A percentile compares a stretch with the other conserved stretches of the same genome.
Conservation (phyloP, 306 rosid species). For the Medicago arabica region DNA sequence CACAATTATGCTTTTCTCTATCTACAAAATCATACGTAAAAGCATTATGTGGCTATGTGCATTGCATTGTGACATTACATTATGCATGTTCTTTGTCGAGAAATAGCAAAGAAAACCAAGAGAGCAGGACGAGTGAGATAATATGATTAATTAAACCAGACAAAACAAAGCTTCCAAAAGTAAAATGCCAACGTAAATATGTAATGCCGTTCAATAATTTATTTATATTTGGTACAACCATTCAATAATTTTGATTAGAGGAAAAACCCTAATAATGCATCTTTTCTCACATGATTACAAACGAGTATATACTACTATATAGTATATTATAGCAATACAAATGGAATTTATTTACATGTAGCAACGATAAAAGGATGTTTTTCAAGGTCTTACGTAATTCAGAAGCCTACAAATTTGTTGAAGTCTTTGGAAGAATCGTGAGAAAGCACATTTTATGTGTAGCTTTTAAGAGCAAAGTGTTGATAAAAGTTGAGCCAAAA, state of each 20-base stretch:
- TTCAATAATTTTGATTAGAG: not conserved
- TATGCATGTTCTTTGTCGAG: slow-evolving; percentile 34
- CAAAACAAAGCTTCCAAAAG: slow-evolving; percentile 41
- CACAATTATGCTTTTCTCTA: no score
- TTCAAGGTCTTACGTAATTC: slow-evolving; percentile 18
- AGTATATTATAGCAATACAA: not conserved
- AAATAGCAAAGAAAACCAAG: slow-evolving; percentile 23
- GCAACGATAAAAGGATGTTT: slow-evolving; percentile 9
- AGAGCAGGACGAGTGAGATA: slow-evolving; percentile 37
- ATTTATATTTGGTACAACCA: not conserved
- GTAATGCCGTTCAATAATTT: no score
- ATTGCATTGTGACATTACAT: slow-evolving; percentile 30
- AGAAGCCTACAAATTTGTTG: not conserved
- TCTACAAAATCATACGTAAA: no score
- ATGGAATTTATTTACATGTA: not conserved
- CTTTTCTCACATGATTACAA: slow-evolving; percentile 13
- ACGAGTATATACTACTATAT: slow-evolving; percentile 14
- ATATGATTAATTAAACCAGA: slow-evolving; percentile 39
- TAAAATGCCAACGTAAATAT: slow-evolving; percentile 47
- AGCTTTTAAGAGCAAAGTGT: slow-evolving; percentile 13
- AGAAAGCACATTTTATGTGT: not conserved
- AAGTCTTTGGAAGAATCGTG: slow-evolving; percentile 12
- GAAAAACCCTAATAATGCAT: slow-evolving; percentile 37
- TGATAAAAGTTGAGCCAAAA: slow-evolving; percentile 39
- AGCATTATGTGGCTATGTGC: not conserved